Evolutionary conservation across 257 asterid species (phyloP), one percentile per base, ranked within the genome.

Genomic region (Jacaranda mimosifolia): DNA sequence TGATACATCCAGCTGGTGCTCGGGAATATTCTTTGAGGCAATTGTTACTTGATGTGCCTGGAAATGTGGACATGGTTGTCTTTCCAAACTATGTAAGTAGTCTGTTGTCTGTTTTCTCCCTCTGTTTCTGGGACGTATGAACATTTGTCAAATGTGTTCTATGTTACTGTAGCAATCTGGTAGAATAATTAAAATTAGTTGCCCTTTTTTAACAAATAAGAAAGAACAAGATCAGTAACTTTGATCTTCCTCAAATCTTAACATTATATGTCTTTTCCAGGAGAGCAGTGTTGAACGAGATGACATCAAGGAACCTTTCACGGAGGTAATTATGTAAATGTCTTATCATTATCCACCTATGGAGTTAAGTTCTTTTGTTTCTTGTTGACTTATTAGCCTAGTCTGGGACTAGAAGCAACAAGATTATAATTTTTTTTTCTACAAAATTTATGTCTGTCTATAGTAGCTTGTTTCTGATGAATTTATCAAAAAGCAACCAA

Each of bases 251-350:
- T 62, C 9, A 15, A 46, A 48, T 63, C 77, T 70, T 15, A 79
- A 66, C 63, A 45, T 74, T 67, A 9, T 52, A 45, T 71, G 73
- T 38, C 63, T 17, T 76, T 85, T 81, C 56, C 94, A 91, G 99
- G 99, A 96, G 84, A 96, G 99, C 85, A 96, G 98, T 82, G 85
- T 91, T 43, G 99, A 96, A 82, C 91, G 94, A 78, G 99, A 96
- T 82, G 96, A 96, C 81, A 80, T 96, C 80, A 89, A 88, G 85
- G 97, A 93, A 26, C 99, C 99, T 74, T 96, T 96, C 82, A 91
- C 97, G 0, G 98, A 96, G 99, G 99, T 96, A 91, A 72, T 64
- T 48, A 74, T 53, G 53, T 71, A 36, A 63, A 42, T 53, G 15
- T 72, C 69, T 49, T 72, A 36, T 73, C 74, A 57, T 63, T 21